phyloP scores from a whole-genome alignment of 192 early-diverging fungal species.

The Coemansia sp. region DNA sequence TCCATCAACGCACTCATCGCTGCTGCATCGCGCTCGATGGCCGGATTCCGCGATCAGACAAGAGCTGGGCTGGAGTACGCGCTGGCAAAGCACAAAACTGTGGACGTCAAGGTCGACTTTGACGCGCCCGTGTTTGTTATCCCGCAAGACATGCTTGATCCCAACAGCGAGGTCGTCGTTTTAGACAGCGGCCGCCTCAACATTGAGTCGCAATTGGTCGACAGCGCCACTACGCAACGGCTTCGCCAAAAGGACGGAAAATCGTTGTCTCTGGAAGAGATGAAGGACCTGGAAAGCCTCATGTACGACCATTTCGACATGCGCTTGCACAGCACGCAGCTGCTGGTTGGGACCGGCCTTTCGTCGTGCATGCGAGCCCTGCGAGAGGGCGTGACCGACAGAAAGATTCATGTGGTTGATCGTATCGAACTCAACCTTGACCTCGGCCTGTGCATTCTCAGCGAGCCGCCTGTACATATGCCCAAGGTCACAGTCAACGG shows the following conservation, averaged over 20 bases:
- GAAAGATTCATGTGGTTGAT: slow-evolving; percentile 82
- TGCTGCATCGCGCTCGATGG: slow-evolving; percentile 82
- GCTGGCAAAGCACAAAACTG: slow-evolving; percentile 84
- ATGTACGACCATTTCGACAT: slow-evolving; percentile 94
- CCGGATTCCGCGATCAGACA: slow-evolving; percentile 88
- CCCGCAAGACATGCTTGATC: slow-evolving; percentile 66
- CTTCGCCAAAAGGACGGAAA: slow-evolving; percentile 70
- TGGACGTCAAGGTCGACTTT: slow-evolving; percentile 92
- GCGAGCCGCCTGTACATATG: slow-evolving; percentile 69
- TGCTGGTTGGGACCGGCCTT: slow-evolving; percentile 77
- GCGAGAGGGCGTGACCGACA: slow-evolving; percentile 49
- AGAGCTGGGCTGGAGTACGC: slow-evolving; percentile 84
- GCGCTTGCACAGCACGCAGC: slow-evolving; percentile 77
- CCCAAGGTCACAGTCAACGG: slow-evolving; percentile 78
- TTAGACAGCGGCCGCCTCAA: slow-evolving; percentile 92
- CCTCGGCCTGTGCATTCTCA: slow-evolving; percentile 84
- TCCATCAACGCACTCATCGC: slow-evolving; percentile 73
- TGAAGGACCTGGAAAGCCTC: slow-evolving; percentile 71
- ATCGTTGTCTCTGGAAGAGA: slow-evolving; percentile 64
- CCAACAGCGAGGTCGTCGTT: slow-evolving; percentile 71
- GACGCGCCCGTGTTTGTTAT: slow-evolving; percentile 95
- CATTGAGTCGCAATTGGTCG: slow-evolving; percentile 83
- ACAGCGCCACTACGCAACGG: slow-evolving; percentile 65
- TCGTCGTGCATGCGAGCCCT: slow-evolving; percentile 73
- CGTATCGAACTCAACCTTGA: slow-evolving; percentile 82